Evolutionary conservation across 306 rosid genomes (phyloP).

Genomic region (Mimosa bimucronata): DNA sequence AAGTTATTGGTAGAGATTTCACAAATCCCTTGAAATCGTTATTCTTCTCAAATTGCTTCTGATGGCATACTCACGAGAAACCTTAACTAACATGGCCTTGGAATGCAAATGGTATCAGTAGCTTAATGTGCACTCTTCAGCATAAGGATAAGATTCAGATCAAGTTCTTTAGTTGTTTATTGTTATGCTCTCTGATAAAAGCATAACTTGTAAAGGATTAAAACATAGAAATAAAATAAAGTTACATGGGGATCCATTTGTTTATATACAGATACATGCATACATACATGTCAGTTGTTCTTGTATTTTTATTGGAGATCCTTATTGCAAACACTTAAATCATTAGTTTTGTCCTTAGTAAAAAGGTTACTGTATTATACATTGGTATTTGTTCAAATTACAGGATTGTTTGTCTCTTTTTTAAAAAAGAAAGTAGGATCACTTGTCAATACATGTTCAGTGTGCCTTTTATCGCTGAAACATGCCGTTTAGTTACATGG

Average conservation of each 20-base stretch:
- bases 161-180: neutral
- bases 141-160: neutral
- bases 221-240: neutral
- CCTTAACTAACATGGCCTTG: conserved; percentile 42
- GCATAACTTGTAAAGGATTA: neutral
- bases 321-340: neutral
- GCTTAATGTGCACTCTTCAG: conserved; percentile 29
- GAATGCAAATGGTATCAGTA: conserved; percentile 9
- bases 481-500: neutral
- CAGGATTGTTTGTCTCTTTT: neutral
- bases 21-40: conserved; percentile 46
- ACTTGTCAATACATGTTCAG: neutral
- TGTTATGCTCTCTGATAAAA: neutral
- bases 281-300: neutral
- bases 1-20: conserved; percentile 89
- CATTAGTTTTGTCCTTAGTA: neutral
- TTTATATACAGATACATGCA: neutral
- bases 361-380: neutral
- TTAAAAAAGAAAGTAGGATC: neutral
- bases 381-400: conserved; percentile 7
- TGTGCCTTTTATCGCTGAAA: neutral
- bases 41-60: conserved; percentile 34
- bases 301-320: neutral
- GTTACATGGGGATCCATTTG: neutral
- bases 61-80: conserved; percentile 20